These are phyloP conservation scores for Hypoxylon sp. DNA, from an alignment of 2,329 filamentous ascomycete genomes.

Conservation along the genomic window DNA sequence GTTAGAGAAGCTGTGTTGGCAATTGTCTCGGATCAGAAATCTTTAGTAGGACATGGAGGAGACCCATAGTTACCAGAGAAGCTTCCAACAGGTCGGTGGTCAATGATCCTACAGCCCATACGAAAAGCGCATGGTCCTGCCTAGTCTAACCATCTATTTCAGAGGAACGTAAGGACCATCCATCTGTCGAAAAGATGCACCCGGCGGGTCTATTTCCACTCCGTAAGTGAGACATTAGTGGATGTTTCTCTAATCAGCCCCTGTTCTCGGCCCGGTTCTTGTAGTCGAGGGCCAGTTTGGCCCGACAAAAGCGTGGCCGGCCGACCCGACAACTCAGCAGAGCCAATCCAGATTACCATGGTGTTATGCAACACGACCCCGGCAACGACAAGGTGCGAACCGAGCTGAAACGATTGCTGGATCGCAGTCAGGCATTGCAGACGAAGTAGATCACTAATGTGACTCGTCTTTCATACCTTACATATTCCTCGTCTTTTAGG, in stretches of 20 bases:
- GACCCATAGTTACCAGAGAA: constrained; percentile 20
- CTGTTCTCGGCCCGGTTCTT: constrained; percentile 39
- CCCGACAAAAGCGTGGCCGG: constrained; percentile 34
- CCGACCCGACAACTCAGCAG: constrained; percentile 39
- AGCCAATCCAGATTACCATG: constrained; percentile 14
- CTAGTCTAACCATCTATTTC: neutral
- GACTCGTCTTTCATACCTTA: constrained; percentile 21
- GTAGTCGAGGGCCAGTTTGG: constrained; percentile 18
- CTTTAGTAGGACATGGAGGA: constrained; percentile 40
- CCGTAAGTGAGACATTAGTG: constrained; percentile 21
- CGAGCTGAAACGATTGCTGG: constrained; percentile 28
- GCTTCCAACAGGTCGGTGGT: constrained; percentile 30
- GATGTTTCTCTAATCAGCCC: constrained; percentile 16
- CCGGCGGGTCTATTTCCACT: constrained; percentile 22
- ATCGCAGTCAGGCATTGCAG: constrained; percentile 14
- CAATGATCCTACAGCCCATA: constrained; percentile 17
- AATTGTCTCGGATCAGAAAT: constrained; percentile 40
- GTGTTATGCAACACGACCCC: constrained; percentile 13
- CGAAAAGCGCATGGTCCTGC: constrained; percentile 14
- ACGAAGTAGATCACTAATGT: constrained; percentile 12
- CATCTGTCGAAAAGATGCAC: constrained; percentile 19
- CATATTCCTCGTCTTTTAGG: constrained; percentile 2
- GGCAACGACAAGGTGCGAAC: constrained; percentile 15
- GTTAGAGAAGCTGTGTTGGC: constrained; percentile 41
- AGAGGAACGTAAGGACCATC: constrained; percentile 15